Base-by-base conservation (phyloP, 2,329 filamentous ascomycete genomes). In the Verticillium dahliae region DNA sequence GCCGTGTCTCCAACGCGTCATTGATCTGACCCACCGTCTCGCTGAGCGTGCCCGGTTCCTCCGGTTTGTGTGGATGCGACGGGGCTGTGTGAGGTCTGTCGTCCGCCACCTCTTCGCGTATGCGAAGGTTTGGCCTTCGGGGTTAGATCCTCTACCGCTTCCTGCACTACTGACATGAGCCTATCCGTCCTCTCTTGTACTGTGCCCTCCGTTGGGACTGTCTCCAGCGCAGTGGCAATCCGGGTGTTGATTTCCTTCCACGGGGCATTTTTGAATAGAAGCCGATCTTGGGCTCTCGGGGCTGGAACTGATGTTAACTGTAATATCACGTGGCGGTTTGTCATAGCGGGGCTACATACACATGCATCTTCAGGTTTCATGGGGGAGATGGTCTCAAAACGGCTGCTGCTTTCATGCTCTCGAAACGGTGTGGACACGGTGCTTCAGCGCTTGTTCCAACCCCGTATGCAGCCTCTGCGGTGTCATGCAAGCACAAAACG, bases 21-120 rank as follows among this genome's bases (percentile, higher is more conserved):
- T 39, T 31, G 22, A 22, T 31, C 31, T 41, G 31, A 7, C 58
- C 34, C 22, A 15, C 33, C 52, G 31, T 31, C 52, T 60, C 60
- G 67, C 57, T 34, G 66, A 58, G 56, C 68, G 66, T n/a, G 68
- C 68, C 15, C 61, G 64, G 59, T 70, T 72, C 34, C 69, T 69
- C 67, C 62, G 72, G 52, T 68, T 34, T 15, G 66, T 70, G 62
- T 72, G 66, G 34, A 70, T 65, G 18, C 60, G 62, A 10, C 68
- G 68, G 10, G 72, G 67, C 58, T 69, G 64, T 14, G 68, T 71
- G 1, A 73, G 65, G 60, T 72, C 68, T 6, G 62, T 63, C 10
- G 65, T 69, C 71, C 68, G 72, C 69, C 67, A 74, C 56, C 69
- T 60, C 60, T 72, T 72, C 57, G 67, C 65, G 55, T 72, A 68